Evolutionary conservation across 2,329 filamentous ascomycete genomes (phyloP), one percentile per base, ranked within the genome.

Genomic region (Fusarium solani-melongenae): DNA sequence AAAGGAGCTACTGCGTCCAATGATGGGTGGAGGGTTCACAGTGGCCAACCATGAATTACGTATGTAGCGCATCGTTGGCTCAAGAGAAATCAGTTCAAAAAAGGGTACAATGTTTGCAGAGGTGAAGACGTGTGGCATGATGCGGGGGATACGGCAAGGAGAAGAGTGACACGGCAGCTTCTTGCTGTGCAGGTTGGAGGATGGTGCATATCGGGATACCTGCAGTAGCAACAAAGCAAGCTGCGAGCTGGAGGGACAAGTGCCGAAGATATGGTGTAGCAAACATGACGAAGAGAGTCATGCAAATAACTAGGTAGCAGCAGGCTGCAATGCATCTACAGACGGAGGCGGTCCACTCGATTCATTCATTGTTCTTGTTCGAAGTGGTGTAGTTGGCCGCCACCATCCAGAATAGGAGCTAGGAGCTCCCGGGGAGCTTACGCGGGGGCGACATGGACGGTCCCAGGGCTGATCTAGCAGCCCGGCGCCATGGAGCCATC

Each of bases 1-100:
- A 65, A 36, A 55, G 56, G 67, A 64, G 66, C 56, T 60, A 69
- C 74, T 76, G 58, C 68, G 72, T 69, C 71, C 71, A 53, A 72
- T 59, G 53, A 66, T 69, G 53, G 44, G 31, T 62, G 59, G 31
- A 58, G 22, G 27, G 33, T 58, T 56, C 46, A 59, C 27, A 39
- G 14, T 36, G 46, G 61, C 51, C 44, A 36, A 38, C 41, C 39
- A 49, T 59, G 36, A 29, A 53, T 31, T 46, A 53, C 27, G 27
- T 31, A 20, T 53, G 49, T 53, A 55, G 51, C 38, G 46, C 58
- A 46, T 66, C 39, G 34, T 53, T 31, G 53, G 59, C 38, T 55
- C 36, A 66, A 73, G 55, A 41, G 55, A 62, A 55, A 39, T 34
- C 46, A 24, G 36, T 27, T 55, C 49, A 22, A 65, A 74, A 74